Evolutionary conservation across 2,329 filamentous ascomycete genomes (phyloP).

Genomic region (Pestalotiopsis sp.): DNA sequence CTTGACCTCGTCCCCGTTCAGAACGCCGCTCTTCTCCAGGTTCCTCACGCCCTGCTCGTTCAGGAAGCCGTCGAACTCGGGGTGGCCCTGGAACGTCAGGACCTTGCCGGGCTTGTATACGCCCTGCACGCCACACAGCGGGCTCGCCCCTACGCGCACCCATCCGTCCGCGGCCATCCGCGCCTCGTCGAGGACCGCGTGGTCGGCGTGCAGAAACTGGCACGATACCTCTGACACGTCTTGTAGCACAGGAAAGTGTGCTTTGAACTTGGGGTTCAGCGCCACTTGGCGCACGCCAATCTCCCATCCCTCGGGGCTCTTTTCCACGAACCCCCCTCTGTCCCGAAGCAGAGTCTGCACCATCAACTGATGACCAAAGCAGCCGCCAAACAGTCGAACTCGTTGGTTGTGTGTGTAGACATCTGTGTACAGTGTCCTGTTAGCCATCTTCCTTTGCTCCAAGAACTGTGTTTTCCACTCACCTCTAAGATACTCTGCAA

Average conservation of each 20-base stretch:
- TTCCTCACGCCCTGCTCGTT: not conserved
- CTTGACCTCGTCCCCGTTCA: not conserved
- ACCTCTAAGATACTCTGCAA: not conserved
- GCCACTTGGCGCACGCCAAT: slow-evolving; percentile 10
- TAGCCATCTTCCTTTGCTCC: not conserved
- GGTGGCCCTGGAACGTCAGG: slow-evolving; percentile 13
- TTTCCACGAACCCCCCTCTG: slow-evolving; percentile 3
- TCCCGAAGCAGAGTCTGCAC: slow-evolving; percentile 9
- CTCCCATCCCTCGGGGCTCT: slow-evolving; percentile 8
- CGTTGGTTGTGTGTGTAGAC: slow-evolving; percentile 8
- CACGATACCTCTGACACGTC: not conserved
- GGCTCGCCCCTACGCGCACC: slow-evolving; percentile 6
- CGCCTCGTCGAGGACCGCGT: not conserved
- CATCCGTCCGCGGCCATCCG: not conserved
- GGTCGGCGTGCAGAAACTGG: not conserved
- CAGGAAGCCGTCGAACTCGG: slow-evolving; percentile 2
- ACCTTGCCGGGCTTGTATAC: slow-evolving; percentile 12
- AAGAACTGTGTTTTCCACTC: not conserved
- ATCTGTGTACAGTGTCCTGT: not conserved
- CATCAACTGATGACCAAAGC: slow-evolving; percentile 13
- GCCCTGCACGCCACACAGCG: slow-evolving; percentile 8
- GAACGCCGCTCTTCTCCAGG: not conserved
- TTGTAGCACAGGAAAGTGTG: slow-evolving; percentile 7
- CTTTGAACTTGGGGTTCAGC: not conserved
- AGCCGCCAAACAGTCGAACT: slow-evolving; percentile 11